Percentiles rank a stretch among this genome's conserved stretches.
phyloP scores from a whole-genome alignment of 495 filamentous ascomycete species.

The Podospora sp. region DNA sequence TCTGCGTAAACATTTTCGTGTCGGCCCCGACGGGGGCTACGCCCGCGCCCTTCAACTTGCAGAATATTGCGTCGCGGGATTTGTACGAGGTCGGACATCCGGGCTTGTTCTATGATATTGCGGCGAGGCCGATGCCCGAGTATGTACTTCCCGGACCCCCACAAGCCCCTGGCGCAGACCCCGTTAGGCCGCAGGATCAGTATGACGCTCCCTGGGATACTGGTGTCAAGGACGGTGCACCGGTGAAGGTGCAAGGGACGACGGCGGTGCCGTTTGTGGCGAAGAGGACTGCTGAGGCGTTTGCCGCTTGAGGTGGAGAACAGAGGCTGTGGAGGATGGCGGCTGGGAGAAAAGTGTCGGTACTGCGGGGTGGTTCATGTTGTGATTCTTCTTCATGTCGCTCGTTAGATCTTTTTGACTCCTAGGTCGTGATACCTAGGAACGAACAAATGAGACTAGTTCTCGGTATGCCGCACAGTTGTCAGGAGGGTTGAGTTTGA shows the following conservation, averaged over 20 bases:
- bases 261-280: conserved; percentile 21
- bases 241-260: conserved; percentile 26
- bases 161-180: conserved; percentile 41
- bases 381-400: too few species aligned
- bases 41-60: conserved; percentile 47
- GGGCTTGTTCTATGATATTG: conserved; percentile 35
- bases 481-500: too few species aligned
- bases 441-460: too few species aligned
- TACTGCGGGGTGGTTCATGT: too few species aligned
- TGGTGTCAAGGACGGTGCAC: conserved; percentile 23
- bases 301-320: background rate
- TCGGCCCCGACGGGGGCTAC: background rate
- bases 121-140: conserved; percentile 47
- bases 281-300: background rate
- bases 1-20: conserved; percentile 60
- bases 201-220: background rate
- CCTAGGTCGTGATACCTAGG: too few species aligned
- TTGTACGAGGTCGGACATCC: conserved; percentile 40
- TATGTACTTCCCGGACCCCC: conserved; percentile 57
- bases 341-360: too few species aligned
- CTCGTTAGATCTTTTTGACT: too few species aligned
- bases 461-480: too few species aligned
- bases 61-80: conserved; percentile 28
- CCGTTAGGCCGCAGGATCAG: conserved; percentile 22
- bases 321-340: too few species aligned